Conservation (phyloP, 306 rosid genomes). For the Casuarina equisetifolia region DNA sequence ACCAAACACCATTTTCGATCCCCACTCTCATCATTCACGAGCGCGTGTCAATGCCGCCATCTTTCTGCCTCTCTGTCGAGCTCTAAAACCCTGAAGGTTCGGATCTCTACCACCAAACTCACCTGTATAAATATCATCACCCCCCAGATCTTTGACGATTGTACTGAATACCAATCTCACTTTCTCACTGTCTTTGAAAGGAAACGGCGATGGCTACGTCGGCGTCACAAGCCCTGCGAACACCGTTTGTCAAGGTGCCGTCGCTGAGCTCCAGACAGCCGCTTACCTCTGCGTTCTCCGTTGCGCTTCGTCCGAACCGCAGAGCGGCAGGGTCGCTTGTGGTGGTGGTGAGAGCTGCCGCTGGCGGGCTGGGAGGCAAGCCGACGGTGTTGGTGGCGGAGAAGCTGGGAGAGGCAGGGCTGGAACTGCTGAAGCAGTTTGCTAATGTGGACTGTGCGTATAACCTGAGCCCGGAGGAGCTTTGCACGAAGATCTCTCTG, state of each 20-base stretch:
- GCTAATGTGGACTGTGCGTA: conserved; percentile 91
- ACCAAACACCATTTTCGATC: background rate
- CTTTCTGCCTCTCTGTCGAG: background rate
- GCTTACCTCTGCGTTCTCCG: conserved; percentile 54
- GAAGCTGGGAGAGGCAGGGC: conserved; percentile 90
- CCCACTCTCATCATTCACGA: background rate
- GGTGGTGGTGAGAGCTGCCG: conserved; percentile 51
- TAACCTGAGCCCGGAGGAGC: conserved; percentile 82
- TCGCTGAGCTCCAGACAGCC: conserved; percentile 64
- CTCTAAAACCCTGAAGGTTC: background rate
- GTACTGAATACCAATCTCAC: background rate
- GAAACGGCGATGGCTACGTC: conserved; percentile 46
- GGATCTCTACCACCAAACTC: background rate
- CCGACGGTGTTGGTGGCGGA: conserved; percentile 93
- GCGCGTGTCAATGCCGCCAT: conserved; percentile 19
- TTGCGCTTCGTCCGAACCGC: conserved; percentile 32
- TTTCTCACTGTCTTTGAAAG: background rate
- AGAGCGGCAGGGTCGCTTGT: conserved; percentile 25
- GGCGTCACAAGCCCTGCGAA: conserved; percentile 49
- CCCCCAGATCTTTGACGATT: background rate
- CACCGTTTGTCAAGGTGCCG: conserved; percentile 18
- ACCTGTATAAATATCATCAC: background rate
- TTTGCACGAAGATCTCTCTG: conserved; percentile 95
- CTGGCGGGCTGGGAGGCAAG: conserved; percentile 54
- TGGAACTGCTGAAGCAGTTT: conserved; percentile 65